Percentiles rank a stretch among this genome's conserved stretches.
Evolutionary conservation across 2,329 filamentous ascomycete species (phyloP).

Genomic region (Neofusicoccum ribis): DNA sequence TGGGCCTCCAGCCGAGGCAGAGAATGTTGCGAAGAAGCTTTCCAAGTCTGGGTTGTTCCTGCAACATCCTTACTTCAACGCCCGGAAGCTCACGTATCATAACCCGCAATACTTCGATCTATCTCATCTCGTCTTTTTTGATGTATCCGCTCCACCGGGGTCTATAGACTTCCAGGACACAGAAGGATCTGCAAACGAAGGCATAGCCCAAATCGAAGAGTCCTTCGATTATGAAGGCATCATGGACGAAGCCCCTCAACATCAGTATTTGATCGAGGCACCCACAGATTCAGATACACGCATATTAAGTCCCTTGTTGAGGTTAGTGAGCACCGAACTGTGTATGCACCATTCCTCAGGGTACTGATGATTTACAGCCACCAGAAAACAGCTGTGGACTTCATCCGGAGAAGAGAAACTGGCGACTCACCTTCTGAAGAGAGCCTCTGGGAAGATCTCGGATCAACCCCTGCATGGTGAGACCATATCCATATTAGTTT

Average conservation of each 20-base stretch:
- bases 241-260: constrained; percentile 16
- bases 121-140: background rate
- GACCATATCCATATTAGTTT: too few relatives aligned
- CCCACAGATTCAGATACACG: background rate
- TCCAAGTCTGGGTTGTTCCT: background rate
- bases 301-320: background rate
- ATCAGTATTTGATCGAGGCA: constrained; percentile 7
- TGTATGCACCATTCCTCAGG: background rate
- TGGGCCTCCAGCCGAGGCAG: background rate
- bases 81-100: background rate
- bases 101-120: background rate
- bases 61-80: background rate
- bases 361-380: constrained; percentile 21
- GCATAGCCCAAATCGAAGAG: background rate
- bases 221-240: constrained; percentile 12
- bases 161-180: background rate
- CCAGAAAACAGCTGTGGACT: constrained; percentile 32
- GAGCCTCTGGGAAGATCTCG: background rate
- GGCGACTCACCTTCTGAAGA: constrained; percentile 10
- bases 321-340: background rate
- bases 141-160: background rate
- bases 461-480: background rate
- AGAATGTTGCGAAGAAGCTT: background rate
- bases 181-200: background rate
- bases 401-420: constrained; percentile 32